phyloP scores from a whole-genome alignment of 257 asterid genomes.

The Solanum lycopersicoides region DNA sequence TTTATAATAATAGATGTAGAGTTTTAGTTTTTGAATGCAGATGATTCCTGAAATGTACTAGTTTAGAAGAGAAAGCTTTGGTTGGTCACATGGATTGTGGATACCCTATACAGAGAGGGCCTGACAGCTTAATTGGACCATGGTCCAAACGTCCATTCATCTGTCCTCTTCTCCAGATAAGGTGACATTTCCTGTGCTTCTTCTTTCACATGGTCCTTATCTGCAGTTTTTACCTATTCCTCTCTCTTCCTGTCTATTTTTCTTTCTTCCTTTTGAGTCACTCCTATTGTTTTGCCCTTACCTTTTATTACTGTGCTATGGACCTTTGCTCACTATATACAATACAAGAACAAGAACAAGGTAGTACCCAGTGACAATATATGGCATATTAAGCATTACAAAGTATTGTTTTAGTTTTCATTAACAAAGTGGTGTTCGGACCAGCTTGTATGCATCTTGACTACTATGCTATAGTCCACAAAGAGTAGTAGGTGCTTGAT shows the following conservation, averaged over 20 bases:
- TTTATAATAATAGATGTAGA: not conserved
- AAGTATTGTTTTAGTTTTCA: not conserved
- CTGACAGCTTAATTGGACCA: conserved; percentile 32
- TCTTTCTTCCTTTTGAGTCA: not conserved
- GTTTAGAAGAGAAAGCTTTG: conserved; percentile 4
- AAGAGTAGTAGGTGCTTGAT: not conserved
- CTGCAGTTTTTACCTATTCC: not conserved
- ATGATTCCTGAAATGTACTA: conserved; percentile 8
- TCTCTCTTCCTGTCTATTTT: not conserved
- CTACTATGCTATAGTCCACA: not conserved
- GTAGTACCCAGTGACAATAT: not conserved
- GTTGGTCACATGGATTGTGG: conserved; percentile 28
- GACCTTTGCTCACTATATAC: not conserved
- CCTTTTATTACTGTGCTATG: not conserved
- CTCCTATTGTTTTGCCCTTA: not conserved
- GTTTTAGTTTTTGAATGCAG: conserved; percentile 3
- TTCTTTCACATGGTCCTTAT: not conserved
- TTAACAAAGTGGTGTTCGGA: not conserved
- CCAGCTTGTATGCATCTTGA: not conserved
- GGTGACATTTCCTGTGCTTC: conserved; percentile 21
- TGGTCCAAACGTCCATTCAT: conserved; percentile 14
- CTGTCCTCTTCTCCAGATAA: conserved; percentile 26
- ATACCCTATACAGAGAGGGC: conserved; percentile 10
- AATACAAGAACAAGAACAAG: not conserved
- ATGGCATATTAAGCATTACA: not conserved